phyloP scores from a whole-genome alignment of 2,329 filamentous ascomycete genomes.

The Colletotrichum brevisporum region DNA sequence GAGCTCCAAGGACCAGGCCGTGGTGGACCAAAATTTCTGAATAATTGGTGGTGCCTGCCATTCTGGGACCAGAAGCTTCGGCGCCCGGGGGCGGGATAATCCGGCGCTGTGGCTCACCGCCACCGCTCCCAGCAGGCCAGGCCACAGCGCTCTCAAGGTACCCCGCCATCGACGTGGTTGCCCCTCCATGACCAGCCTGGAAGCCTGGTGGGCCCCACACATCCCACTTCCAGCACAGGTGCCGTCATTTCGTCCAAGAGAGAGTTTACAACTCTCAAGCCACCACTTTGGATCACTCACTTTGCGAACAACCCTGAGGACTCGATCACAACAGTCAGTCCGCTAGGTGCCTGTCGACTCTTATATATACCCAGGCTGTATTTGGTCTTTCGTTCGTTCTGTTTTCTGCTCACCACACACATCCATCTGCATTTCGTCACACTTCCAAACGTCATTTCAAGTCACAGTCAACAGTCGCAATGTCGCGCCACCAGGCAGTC shows the following conservation, averaged over 20 bases:
- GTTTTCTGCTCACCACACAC: too few species aligned
- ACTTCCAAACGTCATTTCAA: background rate
- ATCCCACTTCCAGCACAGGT: slow-evolving; percentile 37
- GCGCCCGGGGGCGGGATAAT: slow-evolving; percentile 37
- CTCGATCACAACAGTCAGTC: too few species aligned
- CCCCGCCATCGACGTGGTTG: slow-evolving; percentile 38
- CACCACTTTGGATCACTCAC: too few species aligned
- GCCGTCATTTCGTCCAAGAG: slow-evolving; percentile 33
- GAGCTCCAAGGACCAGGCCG: slow-evolving; percentile 40
- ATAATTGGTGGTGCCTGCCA: slow-evolving; percentile 42
- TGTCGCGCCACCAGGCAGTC: slow-evolving; percentile 64
- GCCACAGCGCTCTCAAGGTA: slow-evolving; percentile 18
- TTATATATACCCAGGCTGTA: too few species aligned
- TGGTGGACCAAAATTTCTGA: slow-evolving; percentile 45
- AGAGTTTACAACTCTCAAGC: slow-evolving; percentile 6
- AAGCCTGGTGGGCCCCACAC: slow-evolving; percentile 21
- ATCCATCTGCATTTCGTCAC: background rate
- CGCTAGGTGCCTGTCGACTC: too few species aligned
- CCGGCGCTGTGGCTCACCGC: slow-evolving; percentile 36
- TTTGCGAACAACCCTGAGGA: too few species aligned
- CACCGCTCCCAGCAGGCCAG: slow-evolving; percentile 10
- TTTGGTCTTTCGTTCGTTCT: too few species aligned
- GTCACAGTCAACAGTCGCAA: slow-evolving; percentile 41
- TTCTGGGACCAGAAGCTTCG: slow-evolving; percentile 40
- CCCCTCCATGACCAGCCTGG: slow-evolving; percentile 38